Percentiles rank a stretch among this genome's conserved stretches.
Evolutionary conservation across 2,329 filamentous ascomycete species (phyloP).

Genomic region (Trichoderma brevicompactum): DNA sequence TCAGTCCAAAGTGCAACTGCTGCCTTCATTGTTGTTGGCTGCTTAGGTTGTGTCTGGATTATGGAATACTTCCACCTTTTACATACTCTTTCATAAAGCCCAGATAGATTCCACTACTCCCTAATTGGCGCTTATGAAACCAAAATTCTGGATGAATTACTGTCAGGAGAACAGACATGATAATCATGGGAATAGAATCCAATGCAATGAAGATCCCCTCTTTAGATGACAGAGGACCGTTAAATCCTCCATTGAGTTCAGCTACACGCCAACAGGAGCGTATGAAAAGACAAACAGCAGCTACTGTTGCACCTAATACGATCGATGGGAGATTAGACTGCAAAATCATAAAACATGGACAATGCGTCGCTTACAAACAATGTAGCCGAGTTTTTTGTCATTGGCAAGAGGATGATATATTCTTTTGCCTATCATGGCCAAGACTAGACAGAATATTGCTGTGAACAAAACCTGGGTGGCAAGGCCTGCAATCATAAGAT

Average conservation of each 20-base stretch:
- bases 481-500: slow-evolving; percentile 17
- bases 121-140: not conserved
- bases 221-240: slow-evolving; percentile 5
- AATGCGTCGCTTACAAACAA: not conserved
- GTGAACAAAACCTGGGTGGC: slow-evolving; percentile 13
- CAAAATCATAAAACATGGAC: not conserved
- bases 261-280: slow-evolving; percentile 17
- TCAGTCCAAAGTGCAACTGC: too few relatives aligned
- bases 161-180: slow-evolving; percentile 17
- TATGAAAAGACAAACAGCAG: slow-evolving; percentile 14
- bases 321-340: not conserved
- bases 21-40: too few relatives aligned
- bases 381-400: not conserved
- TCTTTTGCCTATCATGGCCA: not conserved
- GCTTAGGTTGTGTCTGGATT: too few relatives aligned
- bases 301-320: not conserved
- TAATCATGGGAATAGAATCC: slow-evolving; percentile 12
- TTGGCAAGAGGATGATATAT: not conserved
- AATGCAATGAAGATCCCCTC: slow-evolving; percentile 11
- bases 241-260: slow-evolving; percentile 13
- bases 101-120: not conserved
- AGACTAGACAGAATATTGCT: not conserved
- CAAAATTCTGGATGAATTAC: slow-evolving; percentile 18
- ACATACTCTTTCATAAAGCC: not conserved
- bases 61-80: too few relatives aligned